Evolutionary conservation across 1,139 yeast species (phyloP).

Genomic region (Yamadazyma dushanensis): DNA sequence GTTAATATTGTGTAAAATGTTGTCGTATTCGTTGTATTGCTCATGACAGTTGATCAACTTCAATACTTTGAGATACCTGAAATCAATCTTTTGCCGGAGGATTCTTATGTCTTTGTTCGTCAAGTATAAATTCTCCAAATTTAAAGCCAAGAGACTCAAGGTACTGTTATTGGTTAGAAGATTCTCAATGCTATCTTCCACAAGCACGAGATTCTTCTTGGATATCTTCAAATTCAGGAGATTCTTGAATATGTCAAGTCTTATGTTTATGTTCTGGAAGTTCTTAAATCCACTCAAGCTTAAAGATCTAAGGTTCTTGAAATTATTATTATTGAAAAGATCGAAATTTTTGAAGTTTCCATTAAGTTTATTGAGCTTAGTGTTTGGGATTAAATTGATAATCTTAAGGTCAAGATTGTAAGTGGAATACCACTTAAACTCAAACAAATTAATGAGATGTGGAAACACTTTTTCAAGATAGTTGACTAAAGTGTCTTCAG

Average conservation of each 20-base stretch:
- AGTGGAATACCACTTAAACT: conserved; percentile 25
- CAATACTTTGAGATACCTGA: conserved; percentile 17
- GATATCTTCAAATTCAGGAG: conserved; percentile 20
- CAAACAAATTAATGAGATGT: conserved; percentile 18
- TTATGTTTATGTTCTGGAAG: conserved; percentile 15
- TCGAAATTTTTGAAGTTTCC: conserved; percentile 23
- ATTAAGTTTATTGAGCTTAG: conserved; percentile 16
- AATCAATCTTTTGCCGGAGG: conserved; percentile 16
- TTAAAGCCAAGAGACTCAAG: conserved; percentile 14
- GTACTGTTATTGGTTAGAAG: conserved; percentile 12
- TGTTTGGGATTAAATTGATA: conserved; percentile 16
- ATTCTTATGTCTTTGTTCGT: conserved; percentile 15
- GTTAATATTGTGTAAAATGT: conserved; percentile 11
- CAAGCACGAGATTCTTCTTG: conserved; percentile 15
- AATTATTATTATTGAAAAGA: conserved; percentile 11
- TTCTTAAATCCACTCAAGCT: conserved; percentile 22
- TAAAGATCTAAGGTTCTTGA: conserved; percentile 16
- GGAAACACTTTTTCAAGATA: conserved; percentile 21
- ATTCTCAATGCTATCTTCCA: conserved; percentile 17
- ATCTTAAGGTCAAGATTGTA: conserved; percentile 17
- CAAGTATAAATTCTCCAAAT: conserved; percentile 20
- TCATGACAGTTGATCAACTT: conserved; percentile 25
- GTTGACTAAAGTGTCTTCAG: conserved; percentile 23
- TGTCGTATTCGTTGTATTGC: conserved; percentile 1
- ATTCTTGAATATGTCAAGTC: conserved; percentile 17